Conservation (phyloP, 345 rosid genomes). For the Brassica cretica region DNA sequence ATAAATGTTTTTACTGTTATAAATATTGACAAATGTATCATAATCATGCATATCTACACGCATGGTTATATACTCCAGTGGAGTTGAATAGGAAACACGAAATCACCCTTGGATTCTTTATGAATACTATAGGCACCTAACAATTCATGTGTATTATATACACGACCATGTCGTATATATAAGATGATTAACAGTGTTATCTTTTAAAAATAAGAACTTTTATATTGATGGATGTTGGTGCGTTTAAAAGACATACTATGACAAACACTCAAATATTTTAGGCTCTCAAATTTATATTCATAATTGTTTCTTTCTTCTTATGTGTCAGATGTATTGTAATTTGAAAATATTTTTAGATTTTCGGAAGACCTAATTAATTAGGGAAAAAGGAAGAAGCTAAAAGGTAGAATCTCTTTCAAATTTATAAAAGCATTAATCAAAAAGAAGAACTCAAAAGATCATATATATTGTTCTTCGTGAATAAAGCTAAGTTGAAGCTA, state of each 20-base stretch:
- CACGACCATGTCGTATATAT: neutral
- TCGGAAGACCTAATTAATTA: conserved; percentile 25
- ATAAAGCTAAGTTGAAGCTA: conserved; percentile 26
- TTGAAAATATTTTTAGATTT: conserved; percentile 4
- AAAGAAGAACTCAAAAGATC: conserved; percentile 12
- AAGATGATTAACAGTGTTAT: conserved; percentile 1
- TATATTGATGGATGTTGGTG: conserved; percentile 31
- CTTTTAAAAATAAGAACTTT: conserved; percentile 1
- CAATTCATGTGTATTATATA: conserved; percentile 11
- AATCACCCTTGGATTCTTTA: conserved; percentile 42
- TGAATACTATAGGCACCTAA: conserved; percentile 31
- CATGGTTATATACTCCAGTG: neutral
- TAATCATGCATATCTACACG: neutral
- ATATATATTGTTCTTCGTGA: conserved; percentile 10
- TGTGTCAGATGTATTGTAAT: conserved; percentile 28
- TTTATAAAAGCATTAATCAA: conserved; percentile 15
- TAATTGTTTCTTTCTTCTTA: conserved; percentile 28
- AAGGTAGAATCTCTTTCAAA: conserved; percentile 25
- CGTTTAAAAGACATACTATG: conserved; percentile 37
- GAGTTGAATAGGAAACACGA: conserved; percentile 33
- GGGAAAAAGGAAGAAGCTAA: conserved; percentile 31
- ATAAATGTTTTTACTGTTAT: conserved; percentile 6
- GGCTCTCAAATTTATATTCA: conserved; percentile 33
- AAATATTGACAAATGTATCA: conserved; percentile 3
- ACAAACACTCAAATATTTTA: no score